Evolutionary conservation across 805 yeast species (phyloP).

Genomic region (Candida koratica): DNA sequence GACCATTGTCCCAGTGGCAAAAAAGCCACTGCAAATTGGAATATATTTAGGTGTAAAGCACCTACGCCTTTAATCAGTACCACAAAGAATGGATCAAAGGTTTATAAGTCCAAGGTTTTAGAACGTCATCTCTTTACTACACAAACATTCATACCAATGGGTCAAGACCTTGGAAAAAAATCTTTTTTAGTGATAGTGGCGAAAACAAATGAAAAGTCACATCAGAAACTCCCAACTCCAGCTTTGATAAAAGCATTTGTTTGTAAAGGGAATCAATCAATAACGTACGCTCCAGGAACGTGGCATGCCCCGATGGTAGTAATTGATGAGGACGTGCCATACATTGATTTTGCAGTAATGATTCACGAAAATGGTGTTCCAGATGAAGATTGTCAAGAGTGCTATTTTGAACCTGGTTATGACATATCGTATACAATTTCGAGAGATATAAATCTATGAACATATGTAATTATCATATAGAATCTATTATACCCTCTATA

Average conservation of each 20-base stretch:
- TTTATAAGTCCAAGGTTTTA: slow-evolving; percentile 60
- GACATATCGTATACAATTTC: slow-evolving; percentile 23
- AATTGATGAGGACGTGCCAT: slow-evolving; percentile 49
- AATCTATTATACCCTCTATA: slow-evolving; percentile 39
- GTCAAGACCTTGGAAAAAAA: slow-evolving; percentile 43
- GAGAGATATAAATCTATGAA: slow-evolving; percentile 16
- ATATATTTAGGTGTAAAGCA: slow-evolving; percentile 76
- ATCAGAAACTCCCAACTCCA: slow-evolving; percentile 57
- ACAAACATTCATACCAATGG: slow-evolving; percentile 92
- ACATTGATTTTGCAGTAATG: slow-evolving; percentile 79
- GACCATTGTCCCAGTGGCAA: slow-evolving; percentile 42
- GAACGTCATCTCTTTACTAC: slow-evolving; percentile 89
- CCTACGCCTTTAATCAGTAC: slow-evolving; percentile 55
- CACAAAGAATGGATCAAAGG: slow-evolving; percentile 13
- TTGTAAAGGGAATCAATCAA: slow-evolving; percentile 81
- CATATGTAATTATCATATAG: slow-evolving; percentile 20
- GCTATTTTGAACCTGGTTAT: slow-evolving; percentile 61
- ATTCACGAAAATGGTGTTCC: slow-evolving; percentile 79
- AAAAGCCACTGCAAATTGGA: slow-evolving; percentile 65
- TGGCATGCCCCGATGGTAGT: slow-evolving; percentile 99
- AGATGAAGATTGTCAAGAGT: slow-evolving; percentile 80
- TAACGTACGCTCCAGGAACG: slow-evolving; percentile 77
- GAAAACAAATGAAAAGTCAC: slow-evolving; percentile 33
- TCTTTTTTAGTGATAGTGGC: slow-evolving; percentile 86
- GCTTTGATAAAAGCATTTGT: slow-evolving; percentile 59